Evolutionary conservation across 805 yeast genomes (phyloP), one percentile per base, ranked within the genome.

Genomic region (Clavispora phyllophila): DNA sequence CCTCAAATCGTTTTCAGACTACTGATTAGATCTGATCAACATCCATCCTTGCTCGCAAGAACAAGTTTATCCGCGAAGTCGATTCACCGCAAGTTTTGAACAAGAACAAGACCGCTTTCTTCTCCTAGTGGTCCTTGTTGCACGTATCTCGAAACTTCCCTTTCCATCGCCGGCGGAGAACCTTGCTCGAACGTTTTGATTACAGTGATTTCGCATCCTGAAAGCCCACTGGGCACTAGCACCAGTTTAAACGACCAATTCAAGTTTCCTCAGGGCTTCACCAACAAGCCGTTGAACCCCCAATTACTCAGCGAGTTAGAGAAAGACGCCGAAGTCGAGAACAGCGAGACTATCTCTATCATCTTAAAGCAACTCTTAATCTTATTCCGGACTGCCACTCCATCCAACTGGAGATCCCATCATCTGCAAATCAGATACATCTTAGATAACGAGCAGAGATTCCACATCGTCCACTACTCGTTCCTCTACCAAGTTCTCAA

Each of bases 321-420:
- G 20, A 29, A 29, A 29, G 33, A 29, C 17, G 44, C 32, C 36
- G 40, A 42, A 19, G 43, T 39, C 10, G 46, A 41, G 13, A 36
- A 38, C 31, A 53, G 61, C 25, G 71, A 67, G 51, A 49, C 65
- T 44, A 56, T 58, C 45, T 63, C 61, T 47, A 67, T 76, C 40
- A 61, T 73, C 36, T 55, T 72, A 44, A 73, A 79, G 27, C 87
- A 82, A 60, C 55, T 82, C 33, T 68, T 76, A 15, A 66, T 81
- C 38, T 61, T 81, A 38, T 62, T 75, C 39, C 63, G 76, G 29
- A 70, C 76, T 18, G 61, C 73, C 47, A 58, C 66, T 25, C 60
- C 61, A 19, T 60, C 61, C 18, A 73, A 72, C 58, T 67, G 72
- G 55, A 63, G 61, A 19, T 46, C 61, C 17, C 64, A 72, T 22